Base-by-base conservation (phyloP, 768 basidiomycete genomes). In the Boletus patriciae region DNA sequence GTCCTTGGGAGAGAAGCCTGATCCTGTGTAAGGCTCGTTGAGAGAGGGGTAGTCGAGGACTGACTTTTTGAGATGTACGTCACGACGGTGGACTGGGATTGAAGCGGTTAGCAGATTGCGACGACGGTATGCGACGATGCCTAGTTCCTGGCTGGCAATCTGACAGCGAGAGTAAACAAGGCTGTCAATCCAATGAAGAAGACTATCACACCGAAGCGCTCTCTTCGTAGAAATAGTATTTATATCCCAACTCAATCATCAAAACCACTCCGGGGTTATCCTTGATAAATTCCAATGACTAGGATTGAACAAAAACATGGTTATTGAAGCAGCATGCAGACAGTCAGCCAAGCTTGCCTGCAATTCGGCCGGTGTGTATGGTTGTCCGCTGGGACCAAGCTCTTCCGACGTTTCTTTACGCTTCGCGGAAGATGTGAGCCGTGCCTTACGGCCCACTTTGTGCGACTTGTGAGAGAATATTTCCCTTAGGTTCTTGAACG, bases 181-280 rank as follows among this genome's bases (percentile, higher is more conserved):
- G 25, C 5, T 51, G 40, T 15, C 33, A 2, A 27, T 29, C 8
- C 33, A 21, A 40, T 25, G 21, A 40, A n/a, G 25, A 44, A 23
- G 41, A 47, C 38, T 29, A 34, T 57, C 69, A 38, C 49, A 86
- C 90, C 77, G 84, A 83, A 1, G 93, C 93, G 65, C 94, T 93
- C 21, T 93, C 86, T 47, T 84, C 87, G 63, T 86, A 94, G 70
- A 95, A 94, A 51, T 78, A 82, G 68, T 85, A 88, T 69, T 88
- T 94, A 70, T 94, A 94, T 6, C 92, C 92, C 29, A 88, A 84
- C 69, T 93, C 87, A 23, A 94, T 76, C 80, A 94, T 84, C 13
- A 94, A 76, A 36, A 94, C 60, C 5, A 83, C 83, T 12, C 80
- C 88, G 1, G 80, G 78, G 69, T 91, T 77, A 19, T 85, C 81